Evolutionary conservation across 257 asterid species (phyloP).

Genomic region (Capsicum pubescens): DNA sequence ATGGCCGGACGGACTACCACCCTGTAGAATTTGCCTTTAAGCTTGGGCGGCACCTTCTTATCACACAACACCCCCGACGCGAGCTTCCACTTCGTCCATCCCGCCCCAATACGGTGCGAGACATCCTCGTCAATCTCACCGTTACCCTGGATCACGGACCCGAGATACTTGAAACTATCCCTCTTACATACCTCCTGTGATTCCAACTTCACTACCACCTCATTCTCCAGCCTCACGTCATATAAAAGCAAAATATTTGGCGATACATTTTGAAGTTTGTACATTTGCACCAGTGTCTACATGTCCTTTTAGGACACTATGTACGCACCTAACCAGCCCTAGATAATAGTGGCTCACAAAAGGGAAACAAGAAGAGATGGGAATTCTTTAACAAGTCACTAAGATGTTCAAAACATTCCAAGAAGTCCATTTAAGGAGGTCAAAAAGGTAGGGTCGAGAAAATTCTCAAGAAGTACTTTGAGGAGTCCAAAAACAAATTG

Average conservation of each 20-base stretch:
- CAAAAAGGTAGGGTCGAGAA: background rate
- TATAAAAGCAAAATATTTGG: background rate
- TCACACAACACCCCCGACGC: no score
- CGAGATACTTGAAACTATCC: no score
- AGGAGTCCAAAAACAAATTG: background rate
- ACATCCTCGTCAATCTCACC: no score
- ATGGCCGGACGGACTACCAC: no score
- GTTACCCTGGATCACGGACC: no score
- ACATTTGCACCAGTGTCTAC: background rate
- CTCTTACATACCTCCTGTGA: no score
- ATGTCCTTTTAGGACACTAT: conserved; percentile 6
- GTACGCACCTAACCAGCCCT: background rate
- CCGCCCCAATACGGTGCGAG: no score
- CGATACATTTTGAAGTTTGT: background rate
- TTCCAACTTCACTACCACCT: no score
- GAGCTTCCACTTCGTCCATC: no score
- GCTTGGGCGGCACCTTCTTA: no score
- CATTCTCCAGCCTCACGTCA: no score
- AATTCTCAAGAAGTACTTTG: background rate
- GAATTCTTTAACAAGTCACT: conserved; percentile 1
- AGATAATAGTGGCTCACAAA: background rate
- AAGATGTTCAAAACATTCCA: background rate
- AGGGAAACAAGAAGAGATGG: background rate
- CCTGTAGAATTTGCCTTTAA: no score
- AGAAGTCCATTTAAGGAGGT: background rate